phyloP scores from a whole-genome alignment of 2,329 filamentous ascomycete species.

The Stagonosporopsis chrysanthemi region DNA sequence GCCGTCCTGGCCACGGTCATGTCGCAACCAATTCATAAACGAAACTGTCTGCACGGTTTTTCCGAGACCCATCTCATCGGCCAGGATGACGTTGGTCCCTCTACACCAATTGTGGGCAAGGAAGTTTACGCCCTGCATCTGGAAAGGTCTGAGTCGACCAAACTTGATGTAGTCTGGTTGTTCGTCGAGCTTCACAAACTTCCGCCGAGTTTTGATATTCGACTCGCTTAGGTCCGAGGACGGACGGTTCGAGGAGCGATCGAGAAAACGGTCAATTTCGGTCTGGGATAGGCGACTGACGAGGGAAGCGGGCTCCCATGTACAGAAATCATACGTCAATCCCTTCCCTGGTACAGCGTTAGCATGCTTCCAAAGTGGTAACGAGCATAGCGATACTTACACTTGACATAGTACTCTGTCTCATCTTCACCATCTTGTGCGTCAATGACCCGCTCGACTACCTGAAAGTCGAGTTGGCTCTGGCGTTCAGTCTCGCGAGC shows the following conservation, averaged over 20 bases:
- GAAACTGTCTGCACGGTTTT: conserved; percentile 98
- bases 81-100: conserved; percentile 93
- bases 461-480: conserved; percentile 85
- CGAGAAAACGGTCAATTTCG: conserved; percentile 90
- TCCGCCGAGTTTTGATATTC: conserved; percentile 72
- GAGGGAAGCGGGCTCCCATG: conserved; percentile 83
- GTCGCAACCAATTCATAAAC: conserved; percentile 95
- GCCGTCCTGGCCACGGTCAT: conserved; percentile 87
- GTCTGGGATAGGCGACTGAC: conserved; percentile 81
- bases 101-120: conserved; percentile 95
- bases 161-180: conserved; percentile 86
- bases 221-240: conserved; percentile 80
- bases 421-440: conserved; percentile 79
- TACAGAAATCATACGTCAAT: conserved; percentile 90
- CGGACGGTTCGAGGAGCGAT: conserved; percentile 82
- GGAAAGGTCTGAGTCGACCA: conserved; percentile 89
- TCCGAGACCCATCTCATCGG: conserved; percentile 97
- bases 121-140: conserved; percentile 93
- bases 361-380: conserved; percentile 27
- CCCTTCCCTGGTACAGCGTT: conserved; percentile 68
- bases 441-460: conserved; percentile 92
- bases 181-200: conserved; percentile 66
- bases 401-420: conserved; percentile 93
- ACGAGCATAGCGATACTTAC: conserved; percentile 53
- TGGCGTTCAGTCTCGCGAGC: conserved; percentile 91